A percentile compares a stretch with the other conserved stretches of the same genome.
Conservation (phyloP, 345 rosid genomes). For the Turnera subulata region DNA sequence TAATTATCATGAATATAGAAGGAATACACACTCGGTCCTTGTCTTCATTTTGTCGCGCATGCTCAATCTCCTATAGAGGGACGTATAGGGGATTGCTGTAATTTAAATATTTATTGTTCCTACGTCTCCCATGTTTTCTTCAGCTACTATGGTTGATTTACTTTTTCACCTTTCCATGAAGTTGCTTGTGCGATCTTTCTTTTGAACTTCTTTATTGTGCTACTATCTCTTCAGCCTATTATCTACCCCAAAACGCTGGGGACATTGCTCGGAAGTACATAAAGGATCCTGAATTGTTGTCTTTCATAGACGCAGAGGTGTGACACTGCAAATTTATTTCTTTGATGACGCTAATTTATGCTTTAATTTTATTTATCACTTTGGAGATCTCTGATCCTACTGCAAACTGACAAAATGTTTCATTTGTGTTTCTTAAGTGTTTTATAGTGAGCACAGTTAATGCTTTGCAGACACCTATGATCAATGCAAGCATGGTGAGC, state of each 20-base stretch:
- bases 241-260: constrained; percentile 90
- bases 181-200: not conserved
- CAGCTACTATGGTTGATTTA: no score
- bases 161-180: no score
- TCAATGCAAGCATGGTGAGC: constrained; percentile 89
- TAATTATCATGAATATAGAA: not conserved
- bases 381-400: not conserved
- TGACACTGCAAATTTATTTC: constrained; percentile 12
- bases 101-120: not conserved
- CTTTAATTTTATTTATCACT: not conserved
- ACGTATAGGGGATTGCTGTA: not conserved
- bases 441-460: constrained; percentile 92
- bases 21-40: not conserved
- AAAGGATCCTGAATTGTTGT: constrained; percentile 76
- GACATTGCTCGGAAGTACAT: constrained; percentile 82
- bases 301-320: constrained; percentile 97
- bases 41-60: not conserved
- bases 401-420: constrained; percentile 5
- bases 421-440: constrained; percentile 53
- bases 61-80: not conserved
- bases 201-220: not conserved
- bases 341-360: constrained; percentile 1
- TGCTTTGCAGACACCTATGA: constrained; percentile 90
- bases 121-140: not conserved
- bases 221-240: constrained; percentile 55